Percentiles rank a stretch among this genome's conserved stretches.
Evolutionary conservation across 345 rosid genomes (phyloP).

Genomic region (Citrus glauca): DNA sequence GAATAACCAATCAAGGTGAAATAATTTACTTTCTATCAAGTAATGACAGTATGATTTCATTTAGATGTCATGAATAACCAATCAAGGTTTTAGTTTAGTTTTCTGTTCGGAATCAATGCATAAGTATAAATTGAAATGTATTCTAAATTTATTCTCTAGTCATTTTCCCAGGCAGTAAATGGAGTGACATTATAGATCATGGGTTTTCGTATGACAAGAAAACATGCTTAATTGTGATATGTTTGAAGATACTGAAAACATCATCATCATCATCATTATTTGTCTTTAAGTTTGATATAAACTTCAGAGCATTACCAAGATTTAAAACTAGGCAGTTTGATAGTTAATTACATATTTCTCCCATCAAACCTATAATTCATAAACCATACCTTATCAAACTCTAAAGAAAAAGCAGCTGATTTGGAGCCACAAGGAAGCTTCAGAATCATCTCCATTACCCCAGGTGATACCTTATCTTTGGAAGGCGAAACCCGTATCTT

Average conservation of each 20-base stretch:
- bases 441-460: slow-evolving; percentile 81
- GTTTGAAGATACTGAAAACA: background rate
- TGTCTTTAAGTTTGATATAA: background rate
- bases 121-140: background rate
- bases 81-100: background rate
- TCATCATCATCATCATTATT: no score
- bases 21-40: background rate
- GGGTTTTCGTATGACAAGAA: background rate
- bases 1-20: background rate
- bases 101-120: background rate
- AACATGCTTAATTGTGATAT: background rate
- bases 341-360: background rate
- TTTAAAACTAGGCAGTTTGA: background rate
- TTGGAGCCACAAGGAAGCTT: slow-evolving; percentile 69
- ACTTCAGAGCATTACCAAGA: background rate
- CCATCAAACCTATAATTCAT: background rate
- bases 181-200: background rate
- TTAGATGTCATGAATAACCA: no score
- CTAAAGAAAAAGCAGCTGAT: slow-evolving; percentile 76
- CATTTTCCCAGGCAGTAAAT: background rate
- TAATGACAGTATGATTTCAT: background rate
- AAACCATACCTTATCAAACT: slow-evolving; percentile 80
- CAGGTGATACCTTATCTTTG: slow-evolving; percentile 85
- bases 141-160: background rate
- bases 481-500: slow-evolving; percentile 82